Base-by-base conservation (phyloP, 805 yeast genomes). In the Teunomyces stri region DNA sequence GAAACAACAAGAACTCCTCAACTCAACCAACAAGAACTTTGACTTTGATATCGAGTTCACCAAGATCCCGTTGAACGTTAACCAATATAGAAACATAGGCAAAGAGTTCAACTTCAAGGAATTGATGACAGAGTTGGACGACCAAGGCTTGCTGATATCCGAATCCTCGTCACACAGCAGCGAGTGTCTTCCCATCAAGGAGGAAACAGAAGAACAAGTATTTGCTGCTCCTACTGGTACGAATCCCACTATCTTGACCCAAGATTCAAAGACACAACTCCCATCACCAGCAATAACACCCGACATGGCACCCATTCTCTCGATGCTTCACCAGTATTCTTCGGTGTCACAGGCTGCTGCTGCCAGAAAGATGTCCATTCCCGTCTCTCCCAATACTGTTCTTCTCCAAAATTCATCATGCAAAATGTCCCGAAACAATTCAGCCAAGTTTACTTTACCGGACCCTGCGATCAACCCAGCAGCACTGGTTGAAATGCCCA, bases 31-130 rank as follows among this genome's bases (percentile, higher is more conserved):
- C 3, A 44, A 50, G 33, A 46, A 47, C 35, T 43, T 41, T 18
- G 52, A 57, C 45, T 76, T 75, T 51, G 72, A 74, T 52, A 61
- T 78, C 9, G 68, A 65, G 6, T 84, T 81, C 59, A 73, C 83
- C 11, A 67, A 73, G 33, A 69, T 80, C n/a, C 82, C 81, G 27
- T 68, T 84, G 13, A 78, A 82, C 55, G 77, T 84, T 20, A 84
- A 82, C 46, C 68, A 66, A 40, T 82, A 82, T 58, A 70, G 89
- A 56, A 74, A 82, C 55, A 75, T 83, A 39, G 85, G 81, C 44
- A 66, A 65, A 39, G 85, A 80, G 1, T 84, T 75, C 55, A 69
- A 74, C 51, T 83, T 83, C 54, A 72, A 72, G 48, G 62, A 62
- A 13, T 48, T 71, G 42, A 18, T 42, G 46, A 30, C 33, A n/a